phyloP scores from a whole-genome alignment of 495 filamentous ascomycete species.

The Aspergillus sparsus region DNA sequence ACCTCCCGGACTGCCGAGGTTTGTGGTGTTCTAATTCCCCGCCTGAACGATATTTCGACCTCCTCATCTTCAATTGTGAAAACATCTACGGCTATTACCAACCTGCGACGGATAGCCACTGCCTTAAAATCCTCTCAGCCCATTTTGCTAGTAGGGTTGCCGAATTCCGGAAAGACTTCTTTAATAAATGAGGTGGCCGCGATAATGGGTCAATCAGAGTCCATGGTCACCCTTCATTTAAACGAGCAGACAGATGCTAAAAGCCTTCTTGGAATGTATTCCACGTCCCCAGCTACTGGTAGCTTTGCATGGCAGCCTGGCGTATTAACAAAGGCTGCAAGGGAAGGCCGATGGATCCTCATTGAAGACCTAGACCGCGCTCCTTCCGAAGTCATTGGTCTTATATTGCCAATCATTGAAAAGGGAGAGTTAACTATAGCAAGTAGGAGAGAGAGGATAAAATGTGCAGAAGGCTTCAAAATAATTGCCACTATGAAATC shows the following conservation, averaged over 20 bases:
- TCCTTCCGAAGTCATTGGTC: constrained; percentile 91
- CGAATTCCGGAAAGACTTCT: constrained; percentile 89
- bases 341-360: constrained; percentile 91
- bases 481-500: constrained; percentile 90
- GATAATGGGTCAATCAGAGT: constrained; percentile 67
- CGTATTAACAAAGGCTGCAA: constrained; percentile 88
- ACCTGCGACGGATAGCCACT: constrained; percentile 66
- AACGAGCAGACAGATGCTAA: constrained; percentile 98
- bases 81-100: constrained; percentile 69
- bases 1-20: constrained; percentile 55
- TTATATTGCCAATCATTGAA: constrained; percentile 87
- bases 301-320: constrained; percentile 93
- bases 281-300: constrained; percentile 78
- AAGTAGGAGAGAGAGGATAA: constrained; percentile 79
- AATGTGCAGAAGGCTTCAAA: constrained; percentile 78
- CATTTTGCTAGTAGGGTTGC: constrained; percentile 76
- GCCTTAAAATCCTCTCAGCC: constrained; percentile 66
- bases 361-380: constrained; percentile 97
- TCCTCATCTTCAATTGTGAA: constrained; percentile 60
- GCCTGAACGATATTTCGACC: constrained; percentile 50
- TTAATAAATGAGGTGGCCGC: constrained; percentile 80
- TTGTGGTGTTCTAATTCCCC: constrained; percentile 67
- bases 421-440: constrained; percentile 82
- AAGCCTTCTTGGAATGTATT: constrained; percentile 89
- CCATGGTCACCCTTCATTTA: constrained; percentile 87